Percentiles rank a stretch among this genome's conserved stretches.
These are phyloP conservation scores for Endotrypanum monterogeii DNA, from an alignment of 208 protist species.

Conservation along the genomic window DNA sequence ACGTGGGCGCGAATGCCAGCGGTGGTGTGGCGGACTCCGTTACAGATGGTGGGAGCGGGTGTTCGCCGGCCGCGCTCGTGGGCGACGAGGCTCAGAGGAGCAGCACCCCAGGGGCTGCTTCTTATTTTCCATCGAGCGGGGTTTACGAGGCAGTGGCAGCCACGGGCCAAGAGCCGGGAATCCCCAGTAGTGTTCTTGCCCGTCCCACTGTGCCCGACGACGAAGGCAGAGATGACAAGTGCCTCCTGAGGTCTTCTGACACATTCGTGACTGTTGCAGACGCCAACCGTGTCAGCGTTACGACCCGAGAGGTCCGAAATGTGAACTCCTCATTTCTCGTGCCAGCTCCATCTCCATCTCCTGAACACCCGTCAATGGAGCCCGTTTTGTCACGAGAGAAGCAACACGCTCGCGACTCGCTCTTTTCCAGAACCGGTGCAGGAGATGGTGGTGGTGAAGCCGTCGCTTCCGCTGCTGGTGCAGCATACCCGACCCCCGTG, in stretches of 20 bases:
- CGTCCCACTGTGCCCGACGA: background rate
- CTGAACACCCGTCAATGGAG: constrained; percentile 7
- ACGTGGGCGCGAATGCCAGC: background rate
- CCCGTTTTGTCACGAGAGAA: background rate
- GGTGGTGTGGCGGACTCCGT: background rate
- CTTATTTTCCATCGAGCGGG: background rate
- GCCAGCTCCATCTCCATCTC: background rate
- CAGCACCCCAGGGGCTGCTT: background rate
- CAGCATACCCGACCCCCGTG: background rate
- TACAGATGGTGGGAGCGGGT: background rate
- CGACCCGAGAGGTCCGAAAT: background rate
- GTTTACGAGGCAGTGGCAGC: background rate
- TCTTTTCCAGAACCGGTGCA: background rate
- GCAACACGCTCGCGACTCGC: background rate
- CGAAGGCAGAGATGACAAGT: background rate
- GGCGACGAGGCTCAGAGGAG: background rate
- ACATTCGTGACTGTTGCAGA: background rate
- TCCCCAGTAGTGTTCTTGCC: background rate
- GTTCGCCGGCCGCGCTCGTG: background rate
- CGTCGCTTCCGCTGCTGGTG: background rate
- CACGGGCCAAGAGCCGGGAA: background rate
- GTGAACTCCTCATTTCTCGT: background rate
- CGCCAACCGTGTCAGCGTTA: background rate
- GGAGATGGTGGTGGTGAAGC: background rate
- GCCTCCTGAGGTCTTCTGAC: background rate